These are phyloP conservation scores for Pyronema omphalodes DNA, from an alignment of 495 filamentous ascomycete genomes.

Conservation along the genomic window DNA sequence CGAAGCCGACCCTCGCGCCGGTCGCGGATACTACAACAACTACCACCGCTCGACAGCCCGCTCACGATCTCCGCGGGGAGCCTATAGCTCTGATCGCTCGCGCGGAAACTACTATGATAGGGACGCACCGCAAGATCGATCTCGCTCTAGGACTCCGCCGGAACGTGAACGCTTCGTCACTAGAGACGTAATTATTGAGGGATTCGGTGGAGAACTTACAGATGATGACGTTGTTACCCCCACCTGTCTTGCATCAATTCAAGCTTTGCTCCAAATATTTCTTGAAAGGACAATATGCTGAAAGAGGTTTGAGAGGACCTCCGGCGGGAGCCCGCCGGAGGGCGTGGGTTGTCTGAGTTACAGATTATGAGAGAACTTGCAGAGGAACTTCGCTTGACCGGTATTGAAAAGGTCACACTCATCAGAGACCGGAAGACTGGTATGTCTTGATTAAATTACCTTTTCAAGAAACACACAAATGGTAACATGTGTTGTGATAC, in stretches of 20 bases:
- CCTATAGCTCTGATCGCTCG: slow-evolving; percentile 14
- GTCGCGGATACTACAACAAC: slow-evolving; percentile 6
- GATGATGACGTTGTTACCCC: slow-evolving; percentile 27
- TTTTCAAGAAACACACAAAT: neutral
- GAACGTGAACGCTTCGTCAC: slow-evolving; percentile 18
- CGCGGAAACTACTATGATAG: slow-evolving; percentile 17
- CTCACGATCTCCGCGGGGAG: slow-evolving; percentile 10
- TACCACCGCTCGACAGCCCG: slow-evolving; percentile 5
- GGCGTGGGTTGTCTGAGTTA: slow-evolving; percentile 14
- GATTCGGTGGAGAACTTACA: slow-evolving; percentile 21
- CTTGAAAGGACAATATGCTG: slow-evolving; percentile 22
- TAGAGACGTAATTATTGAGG: slow-evolving; percentile 24
- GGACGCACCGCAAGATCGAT: slow-evolving; percentile 17
- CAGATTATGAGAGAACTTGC: slow-evolving; percentile 46
- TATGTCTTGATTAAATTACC: slow-evolving; percentile 14
- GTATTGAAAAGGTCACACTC: slow-evolving; percentile 43
- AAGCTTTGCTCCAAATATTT: slow-evolving; percentile 7
- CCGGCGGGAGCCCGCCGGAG: neutral
- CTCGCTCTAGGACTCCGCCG: slow-evolving; percentile 19
- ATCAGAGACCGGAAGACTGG: slow-evolving; percentile 51
- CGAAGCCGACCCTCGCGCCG: slow-evolving; percentile 8
- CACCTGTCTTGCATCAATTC: slow-evolving; percentile 16
- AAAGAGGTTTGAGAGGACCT: slow-evolving; percentile 14
- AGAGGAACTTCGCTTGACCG: slow-evolving; percentile 38
- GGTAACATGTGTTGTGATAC: neutral